phyloP scores from a whole-genome alignment of 2,329 filamentous ascomycete genomes.

The Rhinocladiella similis region DNA sequence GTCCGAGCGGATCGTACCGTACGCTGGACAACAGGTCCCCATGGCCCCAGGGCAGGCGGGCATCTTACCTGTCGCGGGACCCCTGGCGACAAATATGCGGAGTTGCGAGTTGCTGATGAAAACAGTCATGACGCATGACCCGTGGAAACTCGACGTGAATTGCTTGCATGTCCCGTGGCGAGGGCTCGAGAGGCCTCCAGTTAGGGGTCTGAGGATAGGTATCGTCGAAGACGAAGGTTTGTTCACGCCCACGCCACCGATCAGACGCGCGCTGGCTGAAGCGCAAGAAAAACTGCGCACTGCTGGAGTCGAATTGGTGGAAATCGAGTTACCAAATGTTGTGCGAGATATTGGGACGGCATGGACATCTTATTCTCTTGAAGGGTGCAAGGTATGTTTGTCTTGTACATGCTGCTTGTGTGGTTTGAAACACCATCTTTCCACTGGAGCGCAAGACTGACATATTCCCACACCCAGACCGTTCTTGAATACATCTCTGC shows the following conservation, averaged over 20 bases:
- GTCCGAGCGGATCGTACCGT: slow-evolving; percentile 48
- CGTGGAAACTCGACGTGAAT: slow-evolving; percentile 42
- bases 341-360: background rate
- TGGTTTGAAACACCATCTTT: too few relatives aligned
- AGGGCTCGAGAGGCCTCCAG: slow-evolving; percentile 8
- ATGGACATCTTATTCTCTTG: slow-evolving; percentile 8
- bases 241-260: slow-evolving; percentile 38
- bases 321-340: slow-evolving; percentile 29
- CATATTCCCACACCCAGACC: background rate
- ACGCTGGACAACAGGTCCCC: slow-evolving; percentile 48
- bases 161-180: slow-evolving; percentile 19
- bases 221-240: slow-evolving; percentile 41
- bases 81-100: slow-evolving; percentile 38
- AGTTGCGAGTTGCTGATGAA: slow-evolving; percentile 49
- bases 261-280: slow-evolving; percentile 39
- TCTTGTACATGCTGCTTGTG: too few relatives aligned
- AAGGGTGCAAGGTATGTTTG: slow-evolving; percentile 5
- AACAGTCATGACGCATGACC: slow-evolving; percentile 37
- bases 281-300: slow-evolving; percentile 35
- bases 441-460: too few relatives aligned
- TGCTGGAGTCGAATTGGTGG: slow-evolving; percentile 50
- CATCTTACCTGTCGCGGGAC: slow-evolving; percentile 48
- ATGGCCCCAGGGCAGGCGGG: slow-evolving; percentile 49
- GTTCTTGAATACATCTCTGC: background rate
- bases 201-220: slow-evolving; percentile 38